Base-by-base conservation (phyloP, 2,329 filamentous ascomycete genomes). In the Microascus cirrosus region DNA sequence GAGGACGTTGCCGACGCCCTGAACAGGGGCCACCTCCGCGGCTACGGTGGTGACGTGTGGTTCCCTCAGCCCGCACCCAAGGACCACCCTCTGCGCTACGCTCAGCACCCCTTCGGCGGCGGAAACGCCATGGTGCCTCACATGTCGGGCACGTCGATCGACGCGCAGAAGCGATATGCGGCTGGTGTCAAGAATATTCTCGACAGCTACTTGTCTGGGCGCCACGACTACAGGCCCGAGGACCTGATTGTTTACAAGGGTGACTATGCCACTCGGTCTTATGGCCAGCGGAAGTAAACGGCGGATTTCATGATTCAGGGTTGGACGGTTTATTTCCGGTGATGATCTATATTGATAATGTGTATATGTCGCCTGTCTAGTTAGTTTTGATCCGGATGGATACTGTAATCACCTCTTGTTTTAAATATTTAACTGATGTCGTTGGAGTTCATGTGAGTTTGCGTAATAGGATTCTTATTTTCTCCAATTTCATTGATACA, bases 81-180 rank as follows among this genome's bases (percentile, higher is more conserved):
- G 75, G 92, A 96, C 70, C 94, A 99, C 82, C 84, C 85, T 60
- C 89, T 99, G 69, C 91, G 94, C 72, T 89, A 86, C 72, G 93
- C 90, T 72, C 87, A 92, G 83, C 94, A 93, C 83, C 89, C 89
- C 71, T 96, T 90, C 81, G 93, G 92, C 66, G 94, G 93, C 70
- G 94, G 94, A 71, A 97, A 97, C 77, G 94, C 92, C 77, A 99
- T 94, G 89, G 92, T 96, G 60, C 90, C 94, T 59, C 94, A 97
- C 85, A 96, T 97, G 90, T 96, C 91, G 13, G 94, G 94, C 71
- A 97, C 93, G 60, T 96, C 92, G n/a, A 87, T 99, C 70, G 94
- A 99, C 71, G 94, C 94, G 60, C 94, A 99, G 82, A 86, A 90
- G 77, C 85, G 91, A 64, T 96, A 96, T 71, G 90, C 91, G 67